A percentile compares a stretch with the other conserved stretches of the same genome.
These are phyloP conservation scores for Wallacemonas sp. DNA, from an alignment of 208 protist species.

Conservation along the genomic window DNA sequence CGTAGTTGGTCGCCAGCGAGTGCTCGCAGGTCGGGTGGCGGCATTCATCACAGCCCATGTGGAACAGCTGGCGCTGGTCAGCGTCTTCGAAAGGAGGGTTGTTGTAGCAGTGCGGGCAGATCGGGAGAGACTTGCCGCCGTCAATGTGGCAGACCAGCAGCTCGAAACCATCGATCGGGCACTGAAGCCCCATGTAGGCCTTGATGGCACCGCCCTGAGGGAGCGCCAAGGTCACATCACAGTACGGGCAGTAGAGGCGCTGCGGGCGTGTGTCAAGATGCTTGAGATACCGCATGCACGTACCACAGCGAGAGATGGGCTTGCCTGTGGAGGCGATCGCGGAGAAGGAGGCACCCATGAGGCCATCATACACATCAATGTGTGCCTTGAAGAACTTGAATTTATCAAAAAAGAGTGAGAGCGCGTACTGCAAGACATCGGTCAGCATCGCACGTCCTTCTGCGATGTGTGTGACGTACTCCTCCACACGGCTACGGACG, in stretches of 20 bases:
- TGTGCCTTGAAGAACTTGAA: constrained; percentile 92
- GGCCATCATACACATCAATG: constrained; percentile 91
- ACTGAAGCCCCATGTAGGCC: constrained; percentile 81
- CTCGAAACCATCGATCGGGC: constrained; percentile 94
- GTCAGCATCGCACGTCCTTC: constrained; percentile 81
- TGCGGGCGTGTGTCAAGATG: constrained; percentile 82
- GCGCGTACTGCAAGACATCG: constrained; percentile 79
- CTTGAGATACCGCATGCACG: constrained; percentile 92
- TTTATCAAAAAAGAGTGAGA: constrained; percentile 88
- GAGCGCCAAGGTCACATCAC: constrained; percentile 91
- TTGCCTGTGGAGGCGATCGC: constrained; percentile 75
- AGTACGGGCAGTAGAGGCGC: constrained; percentile 93
- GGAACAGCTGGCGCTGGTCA: constrained; percentile 18
- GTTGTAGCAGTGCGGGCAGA: constrained; percentile 96
- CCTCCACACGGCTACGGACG: constrained; percentile 92
- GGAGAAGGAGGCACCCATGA: constrained; percentile 95
- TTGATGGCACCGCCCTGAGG: constrained; percentile 89
- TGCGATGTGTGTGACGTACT: constrained; percentile 92
- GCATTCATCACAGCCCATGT: constrained; percentile 93
- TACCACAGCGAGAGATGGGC: constrained; percentile 89
- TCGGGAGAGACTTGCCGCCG: constrained; percentile 85
- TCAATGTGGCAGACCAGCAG: constrained; percentile 91
- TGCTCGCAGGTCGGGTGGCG: constrained; percentile 91
- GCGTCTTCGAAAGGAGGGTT: constrained; percentile 91
- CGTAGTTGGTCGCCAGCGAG: constrained; percentile 84